Evolutionary conservation across 768 basidiomycete species (phyloP), one percentile per base, ranked within the genome.

Genomic region (Cystofilobasidium ferigula): DNA sequence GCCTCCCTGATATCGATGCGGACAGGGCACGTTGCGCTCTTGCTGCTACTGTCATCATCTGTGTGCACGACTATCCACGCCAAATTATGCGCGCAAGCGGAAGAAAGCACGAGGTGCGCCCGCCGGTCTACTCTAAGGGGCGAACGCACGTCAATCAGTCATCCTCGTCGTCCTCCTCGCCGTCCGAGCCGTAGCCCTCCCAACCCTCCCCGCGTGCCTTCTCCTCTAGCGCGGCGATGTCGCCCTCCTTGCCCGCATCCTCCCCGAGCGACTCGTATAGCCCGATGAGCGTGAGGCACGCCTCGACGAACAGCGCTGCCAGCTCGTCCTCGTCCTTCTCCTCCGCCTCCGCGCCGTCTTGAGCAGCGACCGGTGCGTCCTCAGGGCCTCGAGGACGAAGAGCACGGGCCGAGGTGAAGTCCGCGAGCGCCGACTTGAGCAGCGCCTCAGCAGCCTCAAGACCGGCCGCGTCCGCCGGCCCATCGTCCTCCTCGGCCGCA

Each of bases 241-340:
- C 30, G 8, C 28, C 51, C 4, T 28, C 51, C 26, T 30, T 12
- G 14, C 20, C 16, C 13, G 14, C 28, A n/a, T 13, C 26, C 28
- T 54, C 51, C 5, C 30, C 51, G 28, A 54, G 28, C 51, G 51
- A 54, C 30, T 54, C 51, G 51, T 54, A 54, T 2, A 54, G 12
- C 5, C 51, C 51, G 51, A 54, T 18, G 28, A 54, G 51, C 51
- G 30, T 28, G 28, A 54, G 20, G 30, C 51, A 30, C 5, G 20
- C 30, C 51, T 54, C 51, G 51, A 54, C 30, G 10, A 32, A 8
- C 14, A 54, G 20, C 1, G 51, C 51, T 28, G 51, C 26, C 2
- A 54, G 26, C 51, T 64, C 63, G 57, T 59, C 63, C 45, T 64
- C 63, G n/a, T 64, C 63, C 20, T 64, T 56, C 24, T 64, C 63